Evolutionary conservation across 495 filamentous ascomycete species (phyloP).

Genomic region (Penicillium lividum): DNA sequence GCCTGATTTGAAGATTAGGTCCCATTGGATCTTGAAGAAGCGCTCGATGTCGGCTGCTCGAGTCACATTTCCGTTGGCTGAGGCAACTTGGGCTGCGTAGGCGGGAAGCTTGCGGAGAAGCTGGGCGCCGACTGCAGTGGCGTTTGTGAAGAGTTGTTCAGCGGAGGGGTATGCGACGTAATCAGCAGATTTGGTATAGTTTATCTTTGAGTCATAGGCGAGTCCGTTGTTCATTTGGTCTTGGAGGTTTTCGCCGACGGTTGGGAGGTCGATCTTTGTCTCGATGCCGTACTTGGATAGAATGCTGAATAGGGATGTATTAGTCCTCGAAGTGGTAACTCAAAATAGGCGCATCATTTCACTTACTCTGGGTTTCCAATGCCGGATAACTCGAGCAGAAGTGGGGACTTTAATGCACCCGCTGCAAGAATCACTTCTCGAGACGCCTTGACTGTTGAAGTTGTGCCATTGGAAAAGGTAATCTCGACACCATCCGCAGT

Average conservation of each 20-base stretch:
- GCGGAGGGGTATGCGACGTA: slow-evolving; percentile 25
- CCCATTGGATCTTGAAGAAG: slow-evolving; percentile 29
- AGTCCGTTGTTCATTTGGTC: slow-evolving; percentile 29
- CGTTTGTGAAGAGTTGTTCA: slow-evolving; percentile 19
- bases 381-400: slow-evolving; percentile 25
- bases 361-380: slow-evolving; percentile 24
- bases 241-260: slow-evolving; percentile 27
- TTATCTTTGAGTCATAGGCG: slow-evolving; percentile 16
- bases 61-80: slow-evolving; percentile 22
- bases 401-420: slow-evolving; percentile 19
- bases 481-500: slow-evolving; percentile 24
- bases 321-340: neutral
- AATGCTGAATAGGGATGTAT: slow-evolving; percentile 7
- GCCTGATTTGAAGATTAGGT: slow-evolving; percentile 34
- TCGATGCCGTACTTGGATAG: slow-evolving; percentile 23
- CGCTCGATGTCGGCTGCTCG: slow-evolving; percentile 17
- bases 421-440: slow-evolving; percentile 25
- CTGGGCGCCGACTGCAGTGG: slow-evolving; percentile 17
- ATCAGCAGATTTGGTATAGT: slow-evolving; percentile 14
- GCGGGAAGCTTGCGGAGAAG: slow-evolving; percentile 21
- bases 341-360: no score
- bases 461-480: slow-evolving; percentile 23
- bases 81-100: slow-evolving; percentile 22
- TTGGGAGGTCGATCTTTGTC: slow-evolving; percentile 22
- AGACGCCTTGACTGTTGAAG: slow-evolving; percentile 18